Evolutionary conservation across 2,329 filamentous ascomycete genomes (phyloP).

Genomic region (Juglanconis juglandina): DNA sequence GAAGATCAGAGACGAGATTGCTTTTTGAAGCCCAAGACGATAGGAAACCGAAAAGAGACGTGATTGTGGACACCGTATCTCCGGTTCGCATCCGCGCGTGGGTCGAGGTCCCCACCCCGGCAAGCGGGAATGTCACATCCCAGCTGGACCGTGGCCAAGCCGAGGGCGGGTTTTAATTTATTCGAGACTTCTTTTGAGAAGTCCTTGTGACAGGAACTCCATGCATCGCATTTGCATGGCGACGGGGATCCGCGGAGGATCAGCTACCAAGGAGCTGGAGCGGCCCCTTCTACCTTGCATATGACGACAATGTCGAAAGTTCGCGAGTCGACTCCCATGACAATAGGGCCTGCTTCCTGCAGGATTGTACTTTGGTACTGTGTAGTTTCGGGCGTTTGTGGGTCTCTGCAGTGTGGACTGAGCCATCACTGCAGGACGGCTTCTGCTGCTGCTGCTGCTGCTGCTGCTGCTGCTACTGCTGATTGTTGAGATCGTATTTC

Average conservation of each 20-base stretch:
- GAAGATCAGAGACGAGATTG: neutral
- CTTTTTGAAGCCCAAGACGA: neutral
- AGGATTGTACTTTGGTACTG: neutral
- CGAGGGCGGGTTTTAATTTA: slow-evolving; percentile 2
- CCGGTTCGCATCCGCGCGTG: neutral
- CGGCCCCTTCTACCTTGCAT: neutral
- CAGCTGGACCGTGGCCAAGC: neutral
- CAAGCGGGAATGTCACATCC: slow-evolving; percentile 3
- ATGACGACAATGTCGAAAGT: slow-evolving; percentile 2
- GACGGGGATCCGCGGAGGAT: slow-evolving; percentile 2
- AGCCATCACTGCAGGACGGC: neutral
- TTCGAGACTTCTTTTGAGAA: slow-evolving; percentile 1
- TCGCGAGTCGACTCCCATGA: neutral
- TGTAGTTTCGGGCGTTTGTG: neutral
- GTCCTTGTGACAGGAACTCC: neutral
- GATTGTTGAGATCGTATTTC: neutral
- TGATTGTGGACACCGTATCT: neutral
- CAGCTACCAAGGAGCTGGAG: neutral
- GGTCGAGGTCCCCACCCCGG: neutral
- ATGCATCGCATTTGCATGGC: slow-evolving; percentile 8
- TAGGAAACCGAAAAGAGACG: neutral
- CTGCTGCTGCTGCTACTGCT: too few species aligned
- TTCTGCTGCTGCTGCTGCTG: neutral
- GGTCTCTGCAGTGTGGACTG: neutral
- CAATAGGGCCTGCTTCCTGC: neutral